Conservation (phyloP, 257 asterid species). For the Plectranthus barbatus region DNA sequence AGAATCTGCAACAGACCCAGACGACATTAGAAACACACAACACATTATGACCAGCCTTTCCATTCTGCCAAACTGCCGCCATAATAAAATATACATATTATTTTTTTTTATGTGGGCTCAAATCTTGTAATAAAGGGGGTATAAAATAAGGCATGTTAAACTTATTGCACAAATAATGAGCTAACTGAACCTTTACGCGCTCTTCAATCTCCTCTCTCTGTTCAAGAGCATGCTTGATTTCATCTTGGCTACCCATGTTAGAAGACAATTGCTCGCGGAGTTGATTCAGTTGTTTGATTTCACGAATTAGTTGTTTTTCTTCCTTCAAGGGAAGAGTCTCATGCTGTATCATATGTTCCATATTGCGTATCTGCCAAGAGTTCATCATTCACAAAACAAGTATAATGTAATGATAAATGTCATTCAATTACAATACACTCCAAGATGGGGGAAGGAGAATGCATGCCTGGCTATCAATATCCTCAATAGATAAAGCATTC, state of each 20-base stretch:
- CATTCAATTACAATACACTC: background rate
- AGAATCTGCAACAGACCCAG: constrained; percentile 39
- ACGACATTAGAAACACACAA: constrained; percentile 5
- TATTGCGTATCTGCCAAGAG: constrained; percentile 43
- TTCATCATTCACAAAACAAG: constrained; percentile 4
- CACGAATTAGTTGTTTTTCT: constrained; percentile 78
- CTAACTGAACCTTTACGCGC: constrained; percentile 57
- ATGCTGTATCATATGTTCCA: constrained; percentile 77
- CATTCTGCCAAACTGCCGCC: background rate
- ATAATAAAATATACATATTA: background rate
- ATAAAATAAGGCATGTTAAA: background rate
- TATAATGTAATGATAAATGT: background rate
- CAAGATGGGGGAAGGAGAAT: constrained; percentile 3
- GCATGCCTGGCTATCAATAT: constrained; percentile 67
- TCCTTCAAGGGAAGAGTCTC: constrained; percentile 80
- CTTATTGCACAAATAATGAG: constrained; percentile 5
- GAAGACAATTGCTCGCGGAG: constrained; percentile 78
- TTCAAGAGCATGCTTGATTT: constrained; percentile 80
- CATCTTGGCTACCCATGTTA: constrained; percentile 75
- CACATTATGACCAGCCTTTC: constrained; percentile 3
- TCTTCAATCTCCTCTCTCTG: constrained; percentile 66
- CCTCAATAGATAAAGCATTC: constrained; percentile 82
- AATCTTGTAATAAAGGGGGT: background rate
- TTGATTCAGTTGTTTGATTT: constrained; percentile 87
- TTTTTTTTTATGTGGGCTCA: background rate